phyloP scores from a whole-genome alignment of 129 eudicot genomes.

The Pseudognaphalium luteoalbum region DNA sequence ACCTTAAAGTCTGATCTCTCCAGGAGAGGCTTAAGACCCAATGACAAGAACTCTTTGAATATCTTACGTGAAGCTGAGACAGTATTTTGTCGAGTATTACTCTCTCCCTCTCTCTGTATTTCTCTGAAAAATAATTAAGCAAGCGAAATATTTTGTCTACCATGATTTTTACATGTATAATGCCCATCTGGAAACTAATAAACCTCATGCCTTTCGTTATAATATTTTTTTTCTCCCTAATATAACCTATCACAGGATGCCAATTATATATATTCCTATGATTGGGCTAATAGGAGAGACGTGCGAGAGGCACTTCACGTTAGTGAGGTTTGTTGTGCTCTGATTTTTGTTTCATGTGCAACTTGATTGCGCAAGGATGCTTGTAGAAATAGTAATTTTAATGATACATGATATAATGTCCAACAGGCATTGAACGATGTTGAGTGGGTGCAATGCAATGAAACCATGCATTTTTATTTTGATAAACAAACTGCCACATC shows the following conservation, averaged over 20 bases:
- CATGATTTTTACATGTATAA: too few species aligned
- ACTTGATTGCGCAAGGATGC: background rate
- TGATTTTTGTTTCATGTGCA: conserved; percentile 11
- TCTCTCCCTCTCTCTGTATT: background rate
- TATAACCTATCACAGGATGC: background rate
- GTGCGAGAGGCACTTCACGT: conserved; percentile 33
- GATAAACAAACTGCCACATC: background rate
- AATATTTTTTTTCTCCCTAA: background rate
- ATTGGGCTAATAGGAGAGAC: conserved; percentile 34
- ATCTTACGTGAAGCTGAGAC: background rate
- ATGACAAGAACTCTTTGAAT: conserved; percentile 12
- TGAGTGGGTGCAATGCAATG: conserved; percentile 35
- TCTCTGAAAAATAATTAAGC: background rate
- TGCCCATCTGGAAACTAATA: too few species aligned
- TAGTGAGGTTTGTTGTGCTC: conserved; percentile 28
- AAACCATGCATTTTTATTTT: background rate
- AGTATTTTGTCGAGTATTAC: conserved; percentile 32
- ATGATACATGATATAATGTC: background rate
- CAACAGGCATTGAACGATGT: conserved; percentile 20
- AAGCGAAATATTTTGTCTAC: background rate
- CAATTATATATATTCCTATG: conserved; percentile 8
- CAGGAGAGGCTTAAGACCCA: conserved; percentile 10
- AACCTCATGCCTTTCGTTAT: background rate
- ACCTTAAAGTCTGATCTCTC: conserved; percentile 2
- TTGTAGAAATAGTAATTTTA: background rate